Evolutionary conservation across 352 stramenopile genomes (phyloP), one percentile per base, ranked within the genome.

Genomic region (Paralagenidium karlingii): DNA sequence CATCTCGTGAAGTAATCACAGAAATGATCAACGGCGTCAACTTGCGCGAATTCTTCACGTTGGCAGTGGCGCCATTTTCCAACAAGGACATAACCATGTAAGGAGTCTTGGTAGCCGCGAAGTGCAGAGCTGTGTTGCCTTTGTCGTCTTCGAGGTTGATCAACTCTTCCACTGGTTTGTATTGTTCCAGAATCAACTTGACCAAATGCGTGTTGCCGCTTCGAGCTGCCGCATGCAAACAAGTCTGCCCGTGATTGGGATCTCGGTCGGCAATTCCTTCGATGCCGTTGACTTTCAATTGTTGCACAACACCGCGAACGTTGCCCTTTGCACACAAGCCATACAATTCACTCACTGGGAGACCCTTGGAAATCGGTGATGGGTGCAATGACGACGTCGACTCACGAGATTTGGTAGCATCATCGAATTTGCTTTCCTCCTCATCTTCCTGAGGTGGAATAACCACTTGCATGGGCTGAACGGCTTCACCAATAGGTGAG

Each of bases 81-180:
- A 91, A 49, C 34, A 91, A 40, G 41, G 84, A 40, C 33, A 88
- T 74, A 24, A 91, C 77, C 64, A 91, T 83, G 19, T 68, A 68
- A 1, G 77, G 71, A 10, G 63, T 84, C 67, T 91, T 91, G 8
- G 77, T 91, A 27, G 77, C 77, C 6, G 77, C 77, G 61, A 91
- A 91, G 46, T 91, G 77, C 40, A 91, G 52, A 38, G 69, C 68
- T 30, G 77, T 85, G 58, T 91, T 91, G 51, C 77, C 77, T 47
- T 91, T 91, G 58, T 91, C 77, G 44, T 91, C 77, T 34, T 88
- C 77, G 15, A 86, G 40, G 46, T 85, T 87, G 44, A 91, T 65
- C 7, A 91, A 63, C 27, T 91, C 77, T 25, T 85, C 71, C 22
- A 82, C 29, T 21, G 71, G 63, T 28, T 85, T 76, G 53, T 73